A percentile compares a stretch with the other conserved stretches of the same genome.
These are phyloP conservation scores for Fragosphaeria purpurea DNA, from an alignment of 2,329 filamentous ascomycete genomes.

Conservation along the genomic window DNA sequence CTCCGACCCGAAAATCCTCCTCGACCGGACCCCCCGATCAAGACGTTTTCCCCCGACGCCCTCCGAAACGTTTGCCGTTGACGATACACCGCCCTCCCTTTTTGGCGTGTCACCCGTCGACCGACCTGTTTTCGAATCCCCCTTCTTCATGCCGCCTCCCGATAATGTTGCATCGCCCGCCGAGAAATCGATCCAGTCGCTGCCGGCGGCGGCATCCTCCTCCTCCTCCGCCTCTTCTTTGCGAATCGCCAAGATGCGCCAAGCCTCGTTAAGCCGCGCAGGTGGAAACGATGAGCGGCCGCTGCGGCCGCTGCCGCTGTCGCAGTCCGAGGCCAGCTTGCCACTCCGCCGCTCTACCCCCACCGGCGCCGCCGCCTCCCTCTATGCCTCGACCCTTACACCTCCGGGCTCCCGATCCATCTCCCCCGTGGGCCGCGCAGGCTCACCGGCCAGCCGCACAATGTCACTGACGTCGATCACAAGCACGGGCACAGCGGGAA, in stretches of 20 bases:
- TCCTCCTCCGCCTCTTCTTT: constrained; percentile 29
- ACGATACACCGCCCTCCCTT: no score
- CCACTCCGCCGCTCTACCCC: constrained; percentile 45
- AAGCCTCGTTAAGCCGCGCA: constrained; percentile 32
- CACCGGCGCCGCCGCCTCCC: constrained; percentile 48
- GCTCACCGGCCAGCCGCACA: constrained; percentile 42
- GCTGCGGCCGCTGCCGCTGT: constrained; percentile 25
- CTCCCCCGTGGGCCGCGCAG: constrained; percentile 50
- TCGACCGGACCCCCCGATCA: no score
- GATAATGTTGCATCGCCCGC: constrained; percentile 53
- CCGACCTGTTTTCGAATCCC: no score
- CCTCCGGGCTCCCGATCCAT: constrained; percentile 57
- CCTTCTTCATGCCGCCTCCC: constrained; percentile 55
- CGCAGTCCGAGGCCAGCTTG: constrained; percentile 40
- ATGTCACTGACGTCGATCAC: constrained; percentile 36
- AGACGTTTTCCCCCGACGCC: no score
- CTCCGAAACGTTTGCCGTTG: no score
- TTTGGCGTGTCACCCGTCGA: no score
- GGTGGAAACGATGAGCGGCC: neutral
- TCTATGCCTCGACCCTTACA: constrained; percentile 57
- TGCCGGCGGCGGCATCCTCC: constrained; percentile 54
- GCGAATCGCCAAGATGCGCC: constrained; percentile 52
- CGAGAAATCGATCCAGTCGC: constrained; percentile 54
- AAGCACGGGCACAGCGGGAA: neutral
- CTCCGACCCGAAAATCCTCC: no score